Percentiles rank a stretch among this genome's conserved stretches.
These are phyloP conservation scores for Penicillium corylophilum DNA, from an alignment of 2,329 filamentous ascomycete genomes.

Conservation along the genomic window DNA sequence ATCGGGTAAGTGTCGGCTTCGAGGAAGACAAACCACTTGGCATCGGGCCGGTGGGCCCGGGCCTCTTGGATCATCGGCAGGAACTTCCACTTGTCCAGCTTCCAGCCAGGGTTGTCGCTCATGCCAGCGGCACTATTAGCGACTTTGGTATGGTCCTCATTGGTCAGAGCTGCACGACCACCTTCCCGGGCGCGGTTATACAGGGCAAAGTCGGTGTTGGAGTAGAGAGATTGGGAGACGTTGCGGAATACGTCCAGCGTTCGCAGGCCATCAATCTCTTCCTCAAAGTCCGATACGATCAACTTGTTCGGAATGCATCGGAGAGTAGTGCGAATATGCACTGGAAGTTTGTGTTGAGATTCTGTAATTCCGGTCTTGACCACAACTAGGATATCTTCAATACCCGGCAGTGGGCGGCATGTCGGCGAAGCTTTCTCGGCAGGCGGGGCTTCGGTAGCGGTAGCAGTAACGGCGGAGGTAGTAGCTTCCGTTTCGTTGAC, in stretches of 20 bases:
- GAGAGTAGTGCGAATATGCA: constrained; percentile 55
- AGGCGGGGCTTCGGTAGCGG: not conserved
- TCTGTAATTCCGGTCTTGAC: constrained; percentile 61
- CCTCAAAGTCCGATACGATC: constrained; percentile 59
- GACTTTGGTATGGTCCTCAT: constrained; percentile 25
- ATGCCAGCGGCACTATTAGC: constrained; percentile 32
- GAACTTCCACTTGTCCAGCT: constrained; percentile 57
- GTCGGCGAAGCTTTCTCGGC: constrained; percentile 6
- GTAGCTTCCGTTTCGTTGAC: not conserved
- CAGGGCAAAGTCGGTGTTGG: constrained; percentile 19
- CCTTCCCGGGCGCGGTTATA: constrained; percentile 44
- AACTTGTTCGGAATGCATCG: constrained; percentile 56
- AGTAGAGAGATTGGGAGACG: constrained; percentile 28
- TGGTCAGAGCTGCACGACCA: constrained; percentile 38
- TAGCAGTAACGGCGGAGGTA: not conserved
- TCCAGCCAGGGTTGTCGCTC: constrained; percentile 46
- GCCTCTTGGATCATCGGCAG: constrained; percentile 54
- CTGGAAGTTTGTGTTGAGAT: constrained; percentile 54
- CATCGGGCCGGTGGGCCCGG: constrained; percentile 41
- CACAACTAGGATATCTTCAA: constrained; percentile 56
- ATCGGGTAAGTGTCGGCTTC: constrained; percentile 57
- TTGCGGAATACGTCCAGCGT: constrained; percentile 52
- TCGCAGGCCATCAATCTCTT: constrained; percentile 50
- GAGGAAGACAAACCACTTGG: constrained; percentile 57
- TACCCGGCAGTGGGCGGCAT: constrained; percentile 39